Evolutionary conservation across 2,329 filamentous ascomycete species (phyloP).

Genomic region (Pseudopithomyces chartarum): DNA sequence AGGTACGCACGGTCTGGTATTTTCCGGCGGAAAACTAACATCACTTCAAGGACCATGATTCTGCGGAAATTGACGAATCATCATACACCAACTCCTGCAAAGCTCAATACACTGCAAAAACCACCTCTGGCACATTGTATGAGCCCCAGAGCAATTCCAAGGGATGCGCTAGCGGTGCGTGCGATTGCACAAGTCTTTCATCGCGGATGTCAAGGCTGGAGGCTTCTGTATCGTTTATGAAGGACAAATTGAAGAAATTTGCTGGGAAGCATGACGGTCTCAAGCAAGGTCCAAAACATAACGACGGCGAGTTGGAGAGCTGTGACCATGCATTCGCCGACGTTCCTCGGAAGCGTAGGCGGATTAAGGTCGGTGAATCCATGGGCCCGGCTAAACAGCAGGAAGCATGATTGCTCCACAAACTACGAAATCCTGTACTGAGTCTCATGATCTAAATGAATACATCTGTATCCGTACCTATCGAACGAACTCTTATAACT

Average conservation of each 20-base stretch:
- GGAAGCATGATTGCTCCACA: no score
- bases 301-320: background rate
- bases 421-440: no score
- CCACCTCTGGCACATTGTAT: background rate
- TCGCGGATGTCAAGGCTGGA: background rate
- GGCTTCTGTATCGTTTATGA: background rate
- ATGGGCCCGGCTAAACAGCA: background rate
- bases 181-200: background rate
- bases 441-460: no score
- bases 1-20: background rate
- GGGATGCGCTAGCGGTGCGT: background rate
- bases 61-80: background rate
- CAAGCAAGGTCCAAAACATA: background rate
- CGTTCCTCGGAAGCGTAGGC: background rate
- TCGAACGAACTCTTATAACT: no score
- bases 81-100: background rate
- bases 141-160: background rate
- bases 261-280: background rate
- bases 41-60: background rate
- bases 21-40: background rate
- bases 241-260: background rate
- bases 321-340: background rate
- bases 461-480: no score
- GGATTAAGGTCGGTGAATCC: background rate
- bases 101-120: background rate